Evolutionary conservation across 2,329 filamentous ascomycete species (phyloP).

Genomic region (Cladosporium austrohemisphaericum): DNA sequence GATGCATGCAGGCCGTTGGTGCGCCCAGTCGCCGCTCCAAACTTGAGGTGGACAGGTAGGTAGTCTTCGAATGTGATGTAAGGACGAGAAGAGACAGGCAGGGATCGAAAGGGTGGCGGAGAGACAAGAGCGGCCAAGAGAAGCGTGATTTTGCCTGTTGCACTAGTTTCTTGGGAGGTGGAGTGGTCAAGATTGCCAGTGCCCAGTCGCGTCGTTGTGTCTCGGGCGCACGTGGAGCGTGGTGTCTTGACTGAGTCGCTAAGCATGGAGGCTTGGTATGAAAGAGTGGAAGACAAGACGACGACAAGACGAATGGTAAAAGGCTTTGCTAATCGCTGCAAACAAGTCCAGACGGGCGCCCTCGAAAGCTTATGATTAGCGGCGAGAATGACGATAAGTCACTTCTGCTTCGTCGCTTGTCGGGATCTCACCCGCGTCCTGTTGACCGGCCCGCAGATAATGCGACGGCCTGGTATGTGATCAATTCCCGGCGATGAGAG

Average conservation of each 20-base stretch:
- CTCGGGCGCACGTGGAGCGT: conserved; percentile 9
- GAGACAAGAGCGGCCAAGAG: conserved; percentile 6
- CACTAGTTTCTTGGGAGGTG: conserved; percentile 13
- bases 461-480: too few species aligned
- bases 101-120: conserved; percentile 7
- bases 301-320: background rate
- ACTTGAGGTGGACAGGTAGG: conserved; percentile 8
- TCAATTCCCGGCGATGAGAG: too few species aligned
- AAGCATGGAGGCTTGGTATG: conserved; percentile 12
- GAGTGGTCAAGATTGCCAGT: conserved; percentile 3
- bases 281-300: background rate
- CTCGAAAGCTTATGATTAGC: background rate
- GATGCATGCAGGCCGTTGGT: conserved; percentile 23
- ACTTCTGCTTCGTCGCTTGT: too few species aligned
- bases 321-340: background rate
- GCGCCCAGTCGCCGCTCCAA: conserved; percentile 36
- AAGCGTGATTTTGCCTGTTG: conserved; percentile 9
- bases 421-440: too few species aligned
- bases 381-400: background rate
- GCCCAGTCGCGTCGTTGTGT: conserved; percentile 10
- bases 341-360: conserved; percentile 2
- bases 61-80: too few species aligned
- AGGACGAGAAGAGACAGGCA: background rate
- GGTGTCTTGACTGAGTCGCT: conserved; percentile 1
- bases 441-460: too few species aligned